These are phyloP conservation scores for Gyromitra esculenta DNA, from an alignment of 2,329 filamentous ascomycete species.

Conservation along the genomic window DNA sequence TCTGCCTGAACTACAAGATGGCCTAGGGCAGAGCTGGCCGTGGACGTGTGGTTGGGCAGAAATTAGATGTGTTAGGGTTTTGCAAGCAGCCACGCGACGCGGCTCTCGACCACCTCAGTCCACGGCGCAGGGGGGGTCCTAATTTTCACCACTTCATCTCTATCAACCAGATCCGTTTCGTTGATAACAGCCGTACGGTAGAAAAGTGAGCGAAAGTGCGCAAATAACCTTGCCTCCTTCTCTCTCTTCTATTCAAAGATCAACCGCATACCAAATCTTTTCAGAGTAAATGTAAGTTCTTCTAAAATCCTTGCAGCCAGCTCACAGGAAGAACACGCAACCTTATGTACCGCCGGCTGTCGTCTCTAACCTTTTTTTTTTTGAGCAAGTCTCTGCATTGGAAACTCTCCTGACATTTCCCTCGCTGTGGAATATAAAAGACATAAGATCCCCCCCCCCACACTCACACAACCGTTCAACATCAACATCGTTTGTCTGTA, in stretches of 20 bases:
- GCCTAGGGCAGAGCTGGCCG: not conserved
- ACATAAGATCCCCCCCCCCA: slow-evolving; percentile 20
- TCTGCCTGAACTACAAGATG: not conserved
- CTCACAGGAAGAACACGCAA: slow-evolving; percentile 49
- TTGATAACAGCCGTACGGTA: slow-evolving; percentile 47
- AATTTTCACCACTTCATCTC: slow-evolving; percentile 50
- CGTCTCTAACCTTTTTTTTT: slow-evolving; percentile 26
- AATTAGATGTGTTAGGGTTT: slow-evolving; percentile 41
- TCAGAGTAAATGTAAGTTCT: slow-evolving; percentile 39
- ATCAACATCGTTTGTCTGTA: slow-evolving; percentile 31
- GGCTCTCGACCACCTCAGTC: slow-evolving; percentile 49
- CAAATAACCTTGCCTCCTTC: slow-evolving; percentile 36
- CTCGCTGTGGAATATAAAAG: slow-evolving; percentile 33
- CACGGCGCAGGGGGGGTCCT: slow-evolving; percentile 47
- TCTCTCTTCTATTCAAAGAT: slow-evolving; percentile 39
- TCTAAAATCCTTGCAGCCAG: slow-evolving; percentile 49
- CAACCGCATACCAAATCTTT: slow-evolving; percentile 45
- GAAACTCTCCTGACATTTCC: slow-evolving; percentile 33
- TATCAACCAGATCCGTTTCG: slow-evolving; percentile 48
- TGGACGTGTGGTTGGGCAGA: slow-evolving; percentile 9
- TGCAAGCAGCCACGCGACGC: slow-evolving; percentile 48
- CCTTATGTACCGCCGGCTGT: slow-evolving; percentile 44
- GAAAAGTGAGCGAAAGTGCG: slow-evolving; percentile 28
- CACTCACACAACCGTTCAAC: slow-evolving; percentile 5
- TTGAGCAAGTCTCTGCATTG: slow-evolving; percentile 25